These are phyloP conservation scores for Maudiozyma turicensis DNA, from an alignment of 805 yeast species.

Conservation along the genomic window DNA sequence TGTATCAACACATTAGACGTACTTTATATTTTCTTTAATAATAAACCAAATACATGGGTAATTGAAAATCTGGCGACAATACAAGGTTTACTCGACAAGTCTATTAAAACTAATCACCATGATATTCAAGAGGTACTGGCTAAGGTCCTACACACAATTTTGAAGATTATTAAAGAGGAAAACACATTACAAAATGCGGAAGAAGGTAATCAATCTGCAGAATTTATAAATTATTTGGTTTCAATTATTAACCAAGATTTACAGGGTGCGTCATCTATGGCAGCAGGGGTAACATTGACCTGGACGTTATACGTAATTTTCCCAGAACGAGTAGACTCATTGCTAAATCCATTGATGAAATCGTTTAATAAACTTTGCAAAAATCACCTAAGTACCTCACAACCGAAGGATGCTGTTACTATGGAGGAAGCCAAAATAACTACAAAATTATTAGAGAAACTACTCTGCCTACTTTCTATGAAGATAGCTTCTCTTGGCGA, in stretches of 20 bases:
- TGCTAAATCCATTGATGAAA: slow-evolving; percentile 70
- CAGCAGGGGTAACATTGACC: slow-evolving; percentile 76
- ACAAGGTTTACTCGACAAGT: slow-evolving; percentile 66
- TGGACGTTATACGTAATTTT: slow-evolving; percentile 73
- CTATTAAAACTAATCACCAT: slow-evolving; percentile 72
- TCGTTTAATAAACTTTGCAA: slow-evolving; percentile 83
- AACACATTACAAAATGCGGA: slow-evolving; percentile 39
- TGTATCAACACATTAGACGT: slow-evolving; percentile 90
- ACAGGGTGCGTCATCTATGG: slow-evolving; percentile 59
- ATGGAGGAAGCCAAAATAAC: slow-evolving; percentile 75
- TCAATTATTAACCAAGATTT: slow-evolving; percentile 74
- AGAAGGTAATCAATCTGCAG: slow-evolving; percentile 51
- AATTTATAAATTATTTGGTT: slow-evolving; percentile 51
- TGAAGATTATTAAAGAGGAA: slow-evolving; percentile 52
- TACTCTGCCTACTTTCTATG: slow-evolving; percentile 65
- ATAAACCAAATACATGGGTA: slow-evolving; percentile 74
- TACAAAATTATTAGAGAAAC: slow-evolving; percentile 62
- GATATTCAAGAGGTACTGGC: slow-evolving; percentile 81
- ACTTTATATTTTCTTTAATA: slow-evolving; percentile 68
- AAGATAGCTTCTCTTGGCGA: slow-evolving; percentile 86
- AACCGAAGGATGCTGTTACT: slow-evolving; percentile 31
- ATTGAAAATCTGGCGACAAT: slow-evolving; percentile 57
- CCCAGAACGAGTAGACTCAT: slow-evolving; percentile 64
- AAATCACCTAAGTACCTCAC: slow-evolving; percentile 62
- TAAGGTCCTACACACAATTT: slow-evolving; percentile 58